Evolutionary conservation across 1,139 yeast species (phyloP), one percentile per base, ranked within the genome.

Genomic region (Saccharomyces hybrid): DNA sequence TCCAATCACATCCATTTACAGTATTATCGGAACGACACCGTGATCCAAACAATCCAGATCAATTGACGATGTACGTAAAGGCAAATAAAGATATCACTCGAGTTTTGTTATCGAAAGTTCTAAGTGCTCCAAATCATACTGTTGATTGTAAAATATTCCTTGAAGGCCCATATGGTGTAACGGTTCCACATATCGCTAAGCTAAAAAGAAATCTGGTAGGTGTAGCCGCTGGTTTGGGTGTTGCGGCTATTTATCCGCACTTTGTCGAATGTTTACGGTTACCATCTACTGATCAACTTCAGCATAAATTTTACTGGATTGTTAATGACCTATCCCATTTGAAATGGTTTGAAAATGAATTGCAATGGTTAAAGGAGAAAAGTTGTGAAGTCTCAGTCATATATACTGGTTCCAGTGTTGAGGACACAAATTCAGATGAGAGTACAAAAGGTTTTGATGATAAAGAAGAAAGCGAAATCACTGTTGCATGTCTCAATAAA

Each of bases 1-100:
- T 80, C 77, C 89, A 85, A 64, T 79, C 85, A 0, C 90, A 85
- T 65, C 90, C 90, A 0, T 84, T 84, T 61, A 81, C 88, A 0
- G 75, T 81, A 8, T 73, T 81, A 13, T 54, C 60, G 26, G 57
- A 62, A 11, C 62, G 67, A 5, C 56, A 59, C 23, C 70, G 50
- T 5, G 60, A 70, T 57, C 62, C 67, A 55, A 57, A 65, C 38
- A 65, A 72, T 55, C 62, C 73, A 55, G 68, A 75, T 64, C 62
- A 74, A 63, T 60, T 78, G 5, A 66, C 72, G 0, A 68, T 78
- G 29, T 77, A 73, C 57, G 71, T 78, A 55, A 79, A 78, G 61
- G 78, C 76, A 11, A 78, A 77, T 58, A 73, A 73, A 26, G 83
- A 83, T 23, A 62, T 77, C 27, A 77, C 82, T 0, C 66, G 69